Evolutionary conservation across 306 rosid species (phyloP), one percentile per base, ranked within the genome.

Genomic region (Ammopiptanthus mongolicus): DNA sequence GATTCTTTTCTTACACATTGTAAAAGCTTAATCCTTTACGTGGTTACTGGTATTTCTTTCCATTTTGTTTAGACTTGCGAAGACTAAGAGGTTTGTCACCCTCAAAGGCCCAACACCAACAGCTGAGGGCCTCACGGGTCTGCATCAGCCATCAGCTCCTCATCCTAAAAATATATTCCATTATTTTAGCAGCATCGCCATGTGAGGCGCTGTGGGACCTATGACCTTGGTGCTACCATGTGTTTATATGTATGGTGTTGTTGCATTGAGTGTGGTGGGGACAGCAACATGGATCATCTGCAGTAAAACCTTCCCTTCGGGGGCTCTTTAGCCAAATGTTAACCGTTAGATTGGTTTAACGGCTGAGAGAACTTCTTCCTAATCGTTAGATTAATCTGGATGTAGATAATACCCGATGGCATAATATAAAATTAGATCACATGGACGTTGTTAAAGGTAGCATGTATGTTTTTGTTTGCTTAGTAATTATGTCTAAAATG

Each of bases 21-120:
- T 62, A 77, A 77, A 84, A 84, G 87, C 23, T 53, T 52, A 84
- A 84, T 80, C 72, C 83, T 77, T 84, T 72, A 70, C 85, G 65
- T 84, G 82, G 51, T 17, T 36, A 25, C 5, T 23, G 46, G 44
- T 55, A 58, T 65, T 75, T 75, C 67, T 56, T 74, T 55, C 48
- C 31, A 3, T 50, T 75, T 64, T 1, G 39, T 51, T 41, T 29
- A 9, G 9, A 36, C 5, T 65, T 60, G 60, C 41, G 61, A 75
- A 64, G 51, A 53, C 17, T 25, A 68, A 75, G 13, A 2, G 13
- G 8, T 41, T 41, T 41, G 47, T 41, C 14, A 39, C 9, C 1
- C 44, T 39, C 47, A 10, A 41, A 59, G 69, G 77, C 47, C 53
- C 47, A 62, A 6, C 12, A 19, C n/a, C 22, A 9, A 0, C 46